Conservation (phyloP, 345 rosid genomes). For the Noccaea bulbosa region DNA sequence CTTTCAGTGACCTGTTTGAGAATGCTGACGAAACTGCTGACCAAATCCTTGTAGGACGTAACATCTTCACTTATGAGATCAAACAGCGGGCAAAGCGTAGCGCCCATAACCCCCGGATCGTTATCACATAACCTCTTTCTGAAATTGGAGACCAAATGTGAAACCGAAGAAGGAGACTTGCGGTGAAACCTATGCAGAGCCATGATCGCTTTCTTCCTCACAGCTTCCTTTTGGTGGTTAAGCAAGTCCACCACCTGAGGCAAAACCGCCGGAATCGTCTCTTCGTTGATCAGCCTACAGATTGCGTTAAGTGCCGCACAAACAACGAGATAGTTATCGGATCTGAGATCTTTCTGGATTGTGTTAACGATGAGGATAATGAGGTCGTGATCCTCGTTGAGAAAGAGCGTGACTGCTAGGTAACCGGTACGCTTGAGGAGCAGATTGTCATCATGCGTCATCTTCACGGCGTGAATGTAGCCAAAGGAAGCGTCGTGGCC, state of each 20-base stretch:
- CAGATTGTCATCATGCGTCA: slow-evolving; percentile 91
- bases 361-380: slow-evolving; percentile 94
- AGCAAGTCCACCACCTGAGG: slow-evolving; percentile 89
- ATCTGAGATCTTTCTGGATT: slow-evolving; percentile 94
- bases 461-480: slow-evolving; percentile 97
- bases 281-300: slow-evolving; percentile 91
- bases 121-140: slow-evolving; percentile 93
- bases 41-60: slow-evolving; percentile 81
- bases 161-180: slow-evolving; percentile 90
- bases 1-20: slow-evolving; percentile 94
- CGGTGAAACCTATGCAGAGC: slow-evolving; percentile 89
- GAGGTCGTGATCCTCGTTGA: slow-evolving; percentile 94
- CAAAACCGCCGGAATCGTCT: slow-evolving; percentile 95
- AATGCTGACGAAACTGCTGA: slow-evolving; percentile 86
- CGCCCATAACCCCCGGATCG: slow-evolving; percentile 99
- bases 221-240: slow-evolving; percentile 86
- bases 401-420: slow-evolving; percentile 87
- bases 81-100: slow-evolving; percentile 92
- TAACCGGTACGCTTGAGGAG: slow-evolving; percentile 92
- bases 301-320: slow-evolving; percentile 92
- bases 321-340: slow-evolving; percentile 85
- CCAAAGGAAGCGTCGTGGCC: slow-evolving; percentile 99
- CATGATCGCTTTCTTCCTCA: slow-evolving; percentile 97
- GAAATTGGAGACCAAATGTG: slow-evolving; percentile 84
- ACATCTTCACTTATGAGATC: slow-evolving; percentile 78